Evolutionary conservation across 2,329 filamentous ascomycete species (phyloP), one percentile per base, ranked within the genome.

Genomic region (Ceratocystis lukuohia): DNA sequence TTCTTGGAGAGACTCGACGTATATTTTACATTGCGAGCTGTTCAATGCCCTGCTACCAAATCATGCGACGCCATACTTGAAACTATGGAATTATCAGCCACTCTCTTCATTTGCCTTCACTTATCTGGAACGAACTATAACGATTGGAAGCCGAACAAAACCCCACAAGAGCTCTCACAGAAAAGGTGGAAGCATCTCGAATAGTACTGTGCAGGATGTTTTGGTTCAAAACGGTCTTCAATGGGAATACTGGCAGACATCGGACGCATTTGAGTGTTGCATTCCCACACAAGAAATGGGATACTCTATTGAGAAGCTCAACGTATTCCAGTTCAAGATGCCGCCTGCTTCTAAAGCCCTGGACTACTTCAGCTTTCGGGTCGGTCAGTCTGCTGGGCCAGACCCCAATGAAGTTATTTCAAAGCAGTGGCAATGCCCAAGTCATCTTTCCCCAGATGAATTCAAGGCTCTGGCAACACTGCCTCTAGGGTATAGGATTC

Each of bases 381-480:
- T 2, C 71, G 74, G 1, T 68, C 70, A 1, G 25, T 64, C 0
- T 46, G 41, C 0, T 71, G 72, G 0, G 69, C 73, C 61, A 77
- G 73, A 0, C 10, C 28, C 22, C 25, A 88, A 88, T 66, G 69
- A 75, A 0, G 78, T 82, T 0, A 76, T 88, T 12, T 77, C 84
- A 0, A 72, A 70, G 0, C 81, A 84, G 66, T 72, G 70, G 0
- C 63, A 71, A 0, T 85, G 82, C 62, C 82, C 84, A 0, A 10
- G 66, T 0, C 70, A 77, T 25, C 74, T 88, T 66, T 75, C 79
- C 0, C 67, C 83, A 0, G 77, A 80, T 0, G 83, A 88, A 65
- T 86, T 78, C 71, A 80, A 81, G 63, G 75, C 78, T 0, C 77
- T 86, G n/a, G 75, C 76, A 0, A 71, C 77, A 0, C 69, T 87